Evolutionary conservation across 2,329 filamentous ascomycete genomes (phyloP).

Genomic region (Geosmithia flava): DNA sequence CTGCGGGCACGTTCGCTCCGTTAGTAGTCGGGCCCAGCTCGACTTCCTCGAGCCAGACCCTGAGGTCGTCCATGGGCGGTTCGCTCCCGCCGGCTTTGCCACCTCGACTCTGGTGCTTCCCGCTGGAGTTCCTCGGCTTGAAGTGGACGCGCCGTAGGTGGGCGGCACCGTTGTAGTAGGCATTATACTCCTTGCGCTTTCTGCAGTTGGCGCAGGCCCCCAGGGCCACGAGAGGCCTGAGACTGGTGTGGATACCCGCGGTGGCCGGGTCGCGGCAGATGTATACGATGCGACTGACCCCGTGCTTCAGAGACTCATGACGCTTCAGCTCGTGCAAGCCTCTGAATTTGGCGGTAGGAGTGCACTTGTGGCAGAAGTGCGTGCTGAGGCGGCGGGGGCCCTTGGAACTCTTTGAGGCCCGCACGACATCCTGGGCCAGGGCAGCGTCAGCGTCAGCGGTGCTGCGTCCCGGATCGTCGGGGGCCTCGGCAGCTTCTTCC

Average conservation of each 20-base stretch:
- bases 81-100: slow-evolving; percentile 41
- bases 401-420: too few relatives aligned
- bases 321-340: slow-evolving; percentile 73
- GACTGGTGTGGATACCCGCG: slow-evolving; percentile 25
- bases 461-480: too few relatives aligned
- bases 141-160: slow-evolving; percentile 85
- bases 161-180: slow-evolving; percentile 90
- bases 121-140: slow-evolving; percentile 45
- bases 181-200: slow-evolving; percentile 67
- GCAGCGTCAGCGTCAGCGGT: too few relatives aligned
- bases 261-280: slow-evolving; percentile 42
- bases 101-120: slow-evolving; percentile 38
- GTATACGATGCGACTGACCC: slow-evolving; percentile 38
- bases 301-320: slow-evolving; percentile 56
- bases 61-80: slow-evolving; percentile 44
- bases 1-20: too few relatives aligned
- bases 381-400: too few relatives aligned
- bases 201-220: slow-evolving; percentile 75
- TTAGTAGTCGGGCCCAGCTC: too few relatives aligned
- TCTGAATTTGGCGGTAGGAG: slow-evolving; percentile 51
- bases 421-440: too few relatives aligned
- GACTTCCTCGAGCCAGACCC: slow-evolving; percentile 8
- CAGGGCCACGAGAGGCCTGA: slow-evolving; percentile 50
- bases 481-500: too few relatives aligned
- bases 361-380: too few relatives aligned